phyloP scores from a whole-genome alignment of 768 basidiomycete genomes.

The Termitomyces sp. region DNA sequence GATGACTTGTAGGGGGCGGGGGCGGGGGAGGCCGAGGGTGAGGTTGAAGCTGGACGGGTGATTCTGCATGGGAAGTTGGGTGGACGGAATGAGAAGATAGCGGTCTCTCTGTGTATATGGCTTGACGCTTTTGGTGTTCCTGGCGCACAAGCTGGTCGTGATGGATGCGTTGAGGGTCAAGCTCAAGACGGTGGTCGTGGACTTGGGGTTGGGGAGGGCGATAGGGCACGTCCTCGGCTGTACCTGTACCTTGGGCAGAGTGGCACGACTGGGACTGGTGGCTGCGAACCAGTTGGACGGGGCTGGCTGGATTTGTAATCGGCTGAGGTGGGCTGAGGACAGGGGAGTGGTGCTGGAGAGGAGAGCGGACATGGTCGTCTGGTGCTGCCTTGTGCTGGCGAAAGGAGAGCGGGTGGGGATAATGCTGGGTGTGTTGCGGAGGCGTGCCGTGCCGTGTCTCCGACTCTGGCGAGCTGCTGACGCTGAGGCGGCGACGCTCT shows the following conservation, averaged over 20 bases:
- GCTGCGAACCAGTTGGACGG: constrained; percentile 8
- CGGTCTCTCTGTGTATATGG: constrained; percentile 6
- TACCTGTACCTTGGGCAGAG: neutral
- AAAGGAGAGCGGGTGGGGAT: constrained; percentile 8
- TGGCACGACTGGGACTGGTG: constrained; percentile 9
- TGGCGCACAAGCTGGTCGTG: constrained; percentile 19
- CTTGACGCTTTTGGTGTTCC: constrained; percentile 21
- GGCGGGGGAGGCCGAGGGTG: constrained; percentile 8
- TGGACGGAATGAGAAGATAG: constrained; percentile 3
- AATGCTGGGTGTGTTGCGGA: constrained; percentile 19
- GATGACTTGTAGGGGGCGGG: constrained; percentile 2
- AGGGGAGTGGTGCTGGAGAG: constrained; percentile 7
- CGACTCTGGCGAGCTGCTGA: constrained; percentile 16
- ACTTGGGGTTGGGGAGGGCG: constrained; percentile 7
- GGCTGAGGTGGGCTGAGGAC: constrained; percentile 1
- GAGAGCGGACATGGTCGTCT: constrained; percentile 10
- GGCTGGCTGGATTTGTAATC: constrained; percentile 7
- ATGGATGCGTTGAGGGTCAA: constrained; percentile 20
- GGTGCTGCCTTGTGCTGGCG: constrained; percentile 4
- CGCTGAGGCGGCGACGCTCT: constrained; percentile 50
- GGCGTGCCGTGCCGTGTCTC: constrained; percentile 17
- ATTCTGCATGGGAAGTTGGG: constrained; percentile 11
- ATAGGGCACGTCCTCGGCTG: constrained; percentile 10
- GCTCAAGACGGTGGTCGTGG: constrained; percentile 18
- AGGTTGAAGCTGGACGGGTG: constrained; percentile 3